Evolutionary conservation across 1,284 basidiomycete genomes (phyloP).

Genomic region (Ganoderma boninense): DNA sequence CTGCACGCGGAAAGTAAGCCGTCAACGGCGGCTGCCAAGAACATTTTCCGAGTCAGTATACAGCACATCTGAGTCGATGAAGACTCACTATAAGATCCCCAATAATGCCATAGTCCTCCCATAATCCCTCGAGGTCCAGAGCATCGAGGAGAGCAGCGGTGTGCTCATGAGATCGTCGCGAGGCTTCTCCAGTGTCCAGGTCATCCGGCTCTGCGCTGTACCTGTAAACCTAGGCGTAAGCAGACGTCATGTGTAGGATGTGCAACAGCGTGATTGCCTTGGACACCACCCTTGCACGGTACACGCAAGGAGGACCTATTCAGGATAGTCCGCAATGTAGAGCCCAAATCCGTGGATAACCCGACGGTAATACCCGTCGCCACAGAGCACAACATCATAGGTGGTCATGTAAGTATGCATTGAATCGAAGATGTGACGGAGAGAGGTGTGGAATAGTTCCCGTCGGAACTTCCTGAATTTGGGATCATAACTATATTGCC

Average conservation of each 20-base stretch:
- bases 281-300: conserved; percentile 22
- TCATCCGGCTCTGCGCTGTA: neutral
- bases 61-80: too few relatives aligned
- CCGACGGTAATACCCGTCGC: conserved; percentile 21
- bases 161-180: neutral
- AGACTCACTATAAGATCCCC: neutral
- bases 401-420: conserved; percentile 17
- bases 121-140: neutral
- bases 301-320: conserved; percentile 17
- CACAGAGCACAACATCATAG: conserved; percentile 12
- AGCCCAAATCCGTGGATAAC: conserved; percentile 26
- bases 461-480: conserved; percentile 20
- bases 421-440: conserved; percentile 15
- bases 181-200: neutral
- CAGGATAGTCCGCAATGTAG: conserved; percentile 31
- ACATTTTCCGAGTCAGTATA: too few relatives aligned
- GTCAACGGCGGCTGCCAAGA: conserved; percentile 13
- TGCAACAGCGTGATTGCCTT: too few relatives aligned
- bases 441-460: conserved; percentile 24
- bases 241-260: too few relatives aligned
- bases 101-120: neutral
- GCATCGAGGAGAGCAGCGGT: neutral
- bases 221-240: neutral
- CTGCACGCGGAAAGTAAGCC: conserved; percentile 12
- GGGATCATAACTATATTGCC: neutral